Conservation (phyloP, 257 asterid species). For the Petunia axillaris region DNA sequence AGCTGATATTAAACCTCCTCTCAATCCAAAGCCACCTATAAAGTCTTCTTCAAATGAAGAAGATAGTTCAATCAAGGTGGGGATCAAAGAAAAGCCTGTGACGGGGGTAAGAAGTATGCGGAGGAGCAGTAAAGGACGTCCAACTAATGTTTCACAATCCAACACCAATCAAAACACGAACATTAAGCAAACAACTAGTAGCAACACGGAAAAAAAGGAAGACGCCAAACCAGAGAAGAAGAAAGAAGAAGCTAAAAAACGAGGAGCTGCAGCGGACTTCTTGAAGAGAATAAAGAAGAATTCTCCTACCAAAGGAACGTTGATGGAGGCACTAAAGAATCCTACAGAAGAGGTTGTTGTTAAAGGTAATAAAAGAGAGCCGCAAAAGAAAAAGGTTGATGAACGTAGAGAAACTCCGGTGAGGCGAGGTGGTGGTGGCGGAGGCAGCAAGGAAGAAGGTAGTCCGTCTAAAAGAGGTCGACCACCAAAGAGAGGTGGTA, state of each 20-base stretch:
- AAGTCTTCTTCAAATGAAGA: conserved; percentile 42
- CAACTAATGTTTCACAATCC: conserved; percentile 32
- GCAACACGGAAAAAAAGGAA: conserved; percentile 23
- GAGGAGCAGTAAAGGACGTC: conserved; percentile 36
- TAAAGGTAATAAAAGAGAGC: conserved; percentile 31
- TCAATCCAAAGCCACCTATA: conserved; percentile 23
- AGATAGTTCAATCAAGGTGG: conserved; percentile 34
- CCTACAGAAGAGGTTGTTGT: conserved; percentile 14
- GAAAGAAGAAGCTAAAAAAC: conserved; percentile 35
- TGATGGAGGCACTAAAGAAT: conserved; percentile 32
- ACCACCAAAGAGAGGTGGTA: conserved; percentile 44
- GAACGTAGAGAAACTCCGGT: conserved; percentile 32
- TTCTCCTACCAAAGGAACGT: conserved; percentile 35
- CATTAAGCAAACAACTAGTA: conserved; percentile 28
- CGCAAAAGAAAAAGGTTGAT: conserved; percentile 34
- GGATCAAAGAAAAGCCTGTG: conserved; percentile 44
- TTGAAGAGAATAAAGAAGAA: conserved; percentile 40
- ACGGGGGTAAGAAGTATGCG: conserved; percentile 46
- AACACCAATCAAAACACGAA: conserved; percentile 28
- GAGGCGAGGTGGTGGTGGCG: conserved; percentile 26
- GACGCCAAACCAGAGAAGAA: conserved; percentile 29
- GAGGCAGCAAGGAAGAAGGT: conserved; percentile 36
- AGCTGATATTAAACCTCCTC: conserved; percentile 28
- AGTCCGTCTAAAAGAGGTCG: conserved; percentile 43
- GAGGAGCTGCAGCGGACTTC: conserved; percentile 47